Conservation (phyloP, 441 rosid genomes). For the Populus trichocarpa region DNA sequence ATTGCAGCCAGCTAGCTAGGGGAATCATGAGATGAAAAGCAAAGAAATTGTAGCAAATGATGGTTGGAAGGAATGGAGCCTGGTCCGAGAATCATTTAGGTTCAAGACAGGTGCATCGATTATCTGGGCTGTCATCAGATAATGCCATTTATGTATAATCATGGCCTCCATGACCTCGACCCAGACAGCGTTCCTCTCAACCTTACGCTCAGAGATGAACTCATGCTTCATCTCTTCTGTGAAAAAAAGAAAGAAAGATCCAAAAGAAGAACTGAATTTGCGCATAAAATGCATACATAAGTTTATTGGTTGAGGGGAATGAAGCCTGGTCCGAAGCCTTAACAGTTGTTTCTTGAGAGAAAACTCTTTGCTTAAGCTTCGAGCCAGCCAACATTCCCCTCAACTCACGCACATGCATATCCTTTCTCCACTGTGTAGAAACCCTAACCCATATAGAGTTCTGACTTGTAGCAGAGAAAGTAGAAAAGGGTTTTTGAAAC, state of each 20-base stretch:
- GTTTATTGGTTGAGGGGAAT: neutral
- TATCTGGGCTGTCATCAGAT: neutral
- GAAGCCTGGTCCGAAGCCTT: neutral
- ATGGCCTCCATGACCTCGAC: conserved; percentile 41
- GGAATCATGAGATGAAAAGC: neutral
- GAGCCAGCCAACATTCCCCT: conserved; percentile 46
- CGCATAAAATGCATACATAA: neutral
- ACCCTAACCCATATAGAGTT: conserved; percentile 7
- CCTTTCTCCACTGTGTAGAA: neutral
- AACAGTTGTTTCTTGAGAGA: neutral
- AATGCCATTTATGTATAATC: neutral
- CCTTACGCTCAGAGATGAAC: conserved; percentile 14
- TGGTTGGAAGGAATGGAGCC: conserved; percentile 58
- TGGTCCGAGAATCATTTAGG: conserved; percentile 53
- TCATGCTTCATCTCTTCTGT: neutral
- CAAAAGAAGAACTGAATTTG: neutral
- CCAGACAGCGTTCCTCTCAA: conserved; percentile 54
- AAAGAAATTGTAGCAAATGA: conserved; percentile 11
- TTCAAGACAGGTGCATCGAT: neutral
- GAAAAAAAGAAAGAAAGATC: neutral
- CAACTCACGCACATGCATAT: conserved; percentile 15
- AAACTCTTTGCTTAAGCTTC: conserved; percentile 20
- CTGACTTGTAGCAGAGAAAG: neutral
- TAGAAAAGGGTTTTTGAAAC: no score
- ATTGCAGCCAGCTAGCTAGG: neutral